A percentile compares a stretch with the other conserved stretches of the same genome.
Evolutionary conservation across 768 basidiomycete species (phyloP).

Genomic region (Lactarius hatsudake): DNA sequence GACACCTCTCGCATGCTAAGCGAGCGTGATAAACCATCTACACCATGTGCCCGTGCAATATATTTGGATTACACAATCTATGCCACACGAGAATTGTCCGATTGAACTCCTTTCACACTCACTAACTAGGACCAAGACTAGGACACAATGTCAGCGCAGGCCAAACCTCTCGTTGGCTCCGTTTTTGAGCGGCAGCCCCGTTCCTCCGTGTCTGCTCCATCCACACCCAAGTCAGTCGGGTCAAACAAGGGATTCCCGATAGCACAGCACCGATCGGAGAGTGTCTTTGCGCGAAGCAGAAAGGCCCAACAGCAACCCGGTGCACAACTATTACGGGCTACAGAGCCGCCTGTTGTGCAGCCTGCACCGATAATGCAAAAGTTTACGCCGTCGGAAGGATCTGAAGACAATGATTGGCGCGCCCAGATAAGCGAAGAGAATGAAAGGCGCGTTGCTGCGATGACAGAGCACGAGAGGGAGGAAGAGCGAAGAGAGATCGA

Average conservation of each 20-base stretch:
- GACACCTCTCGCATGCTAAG: constrained; percentile 27
- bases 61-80: not conserved
- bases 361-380: constrained; percentile 22
- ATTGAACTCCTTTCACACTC: not conserved
- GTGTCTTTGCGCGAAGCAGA: constrained; percentile 39
- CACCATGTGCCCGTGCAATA: constrained; percentile 22
- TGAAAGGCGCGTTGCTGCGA: constrained; percentile 52
- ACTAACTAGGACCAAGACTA: not conserved
- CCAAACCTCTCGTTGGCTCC: constrained; percentile 41
- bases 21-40: constrained; percentile 28
- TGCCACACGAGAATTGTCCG: not conserved
- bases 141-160: constrained; percentile 20
- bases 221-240: constrained; percentile 26
- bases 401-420: constrained; percentile 42
- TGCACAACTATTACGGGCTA: constrained; percentile 26
- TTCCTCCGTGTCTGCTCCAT: constrained; percentile 30
- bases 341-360: constrained; percentile 26
- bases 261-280: constrained; percentile 42
- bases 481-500: constrained; percentile 63
- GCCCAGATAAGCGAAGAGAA: constrained; percentile 67
- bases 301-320: constrained; percentile 26
- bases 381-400: not conserved
- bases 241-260: constrained; percentile 40
- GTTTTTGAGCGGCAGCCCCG: constrained; percentile 43
- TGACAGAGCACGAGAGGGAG: constrained; percentile 71